phyloP scores from a whole-genome alignment of 2,329 filamentous ascomycete species.

The Fusarium guadeloupense region DNA sequence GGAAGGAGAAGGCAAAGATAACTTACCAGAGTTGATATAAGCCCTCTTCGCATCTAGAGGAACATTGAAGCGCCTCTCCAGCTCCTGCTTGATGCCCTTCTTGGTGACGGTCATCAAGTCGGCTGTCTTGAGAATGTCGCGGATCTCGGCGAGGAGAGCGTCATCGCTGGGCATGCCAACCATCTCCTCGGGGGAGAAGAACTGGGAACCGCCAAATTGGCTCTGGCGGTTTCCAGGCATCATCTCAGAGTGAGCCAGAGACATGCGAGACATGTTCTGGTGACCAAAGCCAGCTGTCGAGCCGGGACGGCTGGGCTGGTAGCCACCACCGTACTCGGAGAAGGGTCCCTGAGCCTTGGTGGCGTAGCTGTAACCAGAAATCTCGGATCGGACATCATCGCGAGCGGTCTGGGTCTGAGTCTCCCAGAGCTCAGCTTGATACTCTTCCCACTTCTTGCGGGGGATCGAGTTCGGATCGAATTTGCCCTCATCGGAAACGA shows the following conservation, averaged over 20 bases:
- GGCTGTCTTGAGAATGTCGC: slow-evolving; percentile 88
- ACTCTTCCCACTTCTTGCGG: slow-evolving; percentile 99
- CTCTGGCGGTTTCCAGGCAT: slow-evolving; percentile 67
- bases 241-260: slow-evolving; percentile 79
- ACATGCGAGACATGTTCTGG: slow-evolving; percentile 72
- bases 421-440: slow-evolving; percentile 98
- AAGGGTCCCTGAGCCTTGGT: slow-evolving; percentile 76
- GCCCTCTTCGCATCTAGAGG: slow-evolving; percentile 86
- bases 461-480: slow-evolving; percentile 94
- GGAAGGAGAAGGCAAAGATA: background rate
- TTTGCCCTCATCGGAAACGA: slow-evolving; percentile 96
- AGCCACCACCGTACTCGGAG: slow-evolving; percentile 78
- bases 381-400: slow-evolving; percentile 82
- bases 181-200: slow-evolving; percentile 72
- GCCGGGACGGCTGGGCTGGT: slow-evolving; percentile 64
- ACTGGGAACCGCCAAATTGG: slow-evolving; percentile 68
- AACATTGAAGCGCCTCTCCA: slow-evolving; percentile 90
- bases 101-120: slow-evolving; percentile 99
- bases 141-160: slow-evolving; percentile 89
- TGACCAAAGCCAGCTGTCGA: slow-evolving; percentile 61
- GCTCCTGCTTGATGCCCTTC: slow-evolving; percentile 94
- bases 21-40: slow-evolving; percentile 90
- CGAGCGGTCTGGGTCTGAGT: slow-evolving; percentile 87
- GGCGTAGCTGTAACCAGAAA: slow-evolving; percentile 93
- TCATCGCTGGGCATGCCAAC: slow-evolving; percentile 86